Evolutionary conservation across 805 yeast genomes (phyloP).

Genomic region (Wickerhamomyces subpelliculosus): DNA sequence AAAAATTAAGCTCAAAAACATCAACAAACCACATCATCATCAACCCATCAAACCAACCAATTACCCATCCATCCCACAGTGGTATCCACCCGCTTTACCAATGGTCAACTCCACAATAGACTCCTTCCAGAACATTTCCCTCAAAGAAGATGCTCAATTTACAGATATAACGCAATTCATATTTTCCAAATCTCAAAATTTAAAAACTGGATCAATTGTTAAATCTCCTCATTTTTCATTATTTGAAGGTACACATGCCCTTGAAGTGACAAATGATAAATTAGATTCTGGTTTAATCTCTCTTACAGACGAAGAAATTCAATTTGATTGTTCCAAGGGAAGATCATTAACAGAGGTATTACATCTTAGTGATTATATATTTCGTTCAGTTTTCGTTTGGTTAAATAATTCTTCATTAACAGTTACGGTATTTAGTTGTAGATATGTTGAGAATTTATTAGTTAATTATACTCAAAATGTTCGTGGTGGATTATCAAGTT

Average conservation of each 20-base stretch:
- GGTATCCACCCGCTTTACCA: too few species aligned
- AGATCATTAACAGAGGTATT: slow-evolving; percentile 35
- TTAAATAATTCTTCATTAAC: slow-evolving; percentile 64
- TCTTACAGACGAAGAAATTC: slow-evolving; percentile 35
- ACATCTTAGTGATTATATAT: slow-evolving; percentile 46
- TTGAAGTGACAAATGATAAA: slow-evolving; percentile 65
- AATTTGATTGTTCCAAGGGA: slow-evolving; percentile 37
- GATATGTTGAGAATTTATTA: slow-evolving; percentile 60
- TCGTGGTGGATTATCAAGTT: slow-evolving; percentile 5
- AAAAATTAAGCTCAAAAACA: too few species aligned
- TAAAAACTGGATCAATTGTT: slow-evolving; percentile 49
- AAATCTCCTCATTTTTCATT: slow-evolving; percentile 56
- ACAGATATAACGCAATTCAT: slow-evolving; percentile 55
- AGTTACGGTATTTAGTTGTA: slow-evolving; percentile 71
- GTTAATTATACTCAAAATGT: slow-evolving; percentile 28
- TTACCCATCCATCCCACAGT: too few species aligned
- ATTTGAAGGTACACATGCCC: slow-evolving; percentile 80
- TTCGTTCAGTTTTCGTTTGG: slow-evolving; percentile 63
- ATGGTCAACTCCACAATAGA: neutral
- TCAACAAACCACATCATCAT: too few species aligned
- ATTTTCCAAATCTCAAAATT: slow-evolving; percentile 28
- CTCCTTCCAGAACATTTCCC: neutral
- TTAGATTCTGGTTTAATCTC: slow-evolving; percentile 74
- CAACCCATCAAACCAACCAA: too few species aligned
- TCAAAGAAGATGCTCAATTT: slow-evolving; percentile 9